Percentiles rank a stretch among this genome's conserved stretches.
phyloP scores from a whole-genome alignment of 208 protist genomes.

The Crithidia fasciculata region DNA sequence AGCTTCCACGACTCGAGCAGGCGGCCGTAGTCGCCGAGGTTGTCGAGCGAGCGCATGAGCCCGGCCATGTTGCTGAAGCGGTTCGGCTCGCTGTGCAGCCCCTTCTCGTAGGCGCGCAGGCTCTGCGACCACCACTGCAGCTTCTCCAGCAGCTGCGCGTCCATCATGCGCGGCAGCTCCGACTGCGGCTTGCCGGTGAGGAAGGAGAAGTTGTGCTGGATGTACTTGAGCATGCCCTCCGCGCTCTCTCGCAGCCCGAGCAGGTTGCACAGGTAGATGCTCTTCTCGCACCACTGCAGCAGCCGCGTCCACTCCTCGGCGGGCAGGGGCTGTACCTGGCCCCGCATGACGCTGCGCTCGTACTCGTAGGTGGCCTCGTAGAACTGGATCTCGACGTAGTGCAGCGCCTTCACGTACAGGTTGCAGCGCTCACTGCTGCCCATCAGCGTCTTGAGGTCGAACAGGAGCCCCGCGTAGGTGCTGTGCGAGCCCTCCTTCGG shows the following conservation, averaged over 20 bases:
- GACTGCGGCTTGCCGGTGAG: conserved; percentile 72
- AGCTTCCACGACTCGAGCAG: conserved; percentile 85
- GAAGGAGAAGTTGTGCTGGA: conserved; percentile 90
- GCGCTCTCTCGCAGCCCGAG: conserved; percentile 98
- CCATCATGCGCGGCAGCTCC: conserved; percentile 84
- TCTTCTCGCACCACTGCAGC: conserved; percentile 86
- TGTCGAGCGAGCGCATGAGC: conserved; percentile 97
- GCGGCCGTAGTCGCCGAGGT: conserved; percentile 94
- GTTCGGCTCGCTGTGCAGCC: conserved; percentile 82
- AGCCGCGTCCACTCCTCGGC: conserved; percentile 67
- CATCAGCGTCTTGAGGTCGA: conserved; percentile 90
- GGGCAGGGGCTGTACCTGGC: conserved; percentile 60
- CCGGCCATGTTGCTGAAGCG: conserved; percentile 93
- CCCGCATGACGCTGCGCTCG: conserved; percentile 71
- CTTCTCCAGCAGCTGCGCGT: conserved; percentile 95
- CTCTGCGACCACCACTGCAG: conserved; percentile 99
- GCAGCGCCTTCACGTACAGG: conserved; percentile 93
- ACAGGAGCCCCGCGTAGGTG: conserved; percentile 64
- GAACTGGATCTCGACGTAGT: conserved; percentile 95
- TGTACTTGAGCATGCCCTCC: conserved; percentile 96
- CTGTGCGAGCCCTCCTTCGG: conserved; percentile 41
- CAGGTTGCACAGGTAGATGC: conserved; percentile 98
- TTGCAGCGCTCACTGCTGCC: conserved; percentile 94
- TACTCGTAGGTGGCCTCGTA: conserved; percentile 80
- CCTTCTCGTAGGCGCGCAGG: conserved; percentile 84